Percentiles rank a stretch among this genome's conserved stretches.
Evolutionary conservation across 2,329 filamentous ascomycete genomes (phyloP).

Genomic region (Lachnum nothofagi): DNA sequence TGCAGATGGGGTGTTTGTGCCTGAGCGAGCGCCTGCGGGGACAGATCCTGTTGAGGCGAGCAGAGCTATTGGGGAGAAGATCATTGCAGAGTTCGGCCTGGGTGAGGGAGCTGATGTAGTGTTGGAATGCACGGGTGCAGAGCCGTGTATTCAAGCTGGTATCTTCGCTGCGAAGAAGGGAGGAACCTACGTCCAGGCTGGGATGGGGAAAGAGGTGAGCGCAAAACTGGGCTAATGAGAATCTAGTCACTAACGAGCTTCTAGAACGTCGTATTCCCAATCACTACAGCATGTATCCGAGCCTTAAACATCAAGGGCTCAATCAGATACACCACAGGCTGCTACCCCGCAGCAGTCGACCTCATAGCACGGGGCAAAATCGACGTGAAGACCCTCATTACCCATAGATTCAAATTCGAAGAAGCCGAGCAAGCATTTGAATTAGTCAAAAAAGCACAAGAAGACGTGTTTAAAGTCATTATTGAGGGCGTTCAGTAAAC

Average conservation of each 20-base stretch:
- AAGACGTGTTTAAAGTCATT: constrained; percentile 40
- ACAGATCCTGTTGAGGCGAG: constrained; percentile 37
- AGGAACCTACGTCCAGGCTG: constrained; percentile 47
- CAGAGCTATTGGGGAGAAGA: constrained; percentile 36
- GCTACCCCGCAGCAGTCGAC: constrained; percentile 45
- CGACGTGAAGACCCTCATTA: constrained; percentile 33
- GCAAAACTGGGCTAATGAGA: too few relatives aligned
- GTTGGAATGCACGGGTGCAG: constrained; percentile 43
- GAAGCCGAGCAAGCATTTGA: constrained; percentile 46
- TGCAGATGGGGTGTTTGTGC: constrained; percentile 41
- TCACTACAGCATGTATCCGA: constrained; percentile 45
- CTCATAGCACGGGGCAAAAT: constrained; percentile 34
- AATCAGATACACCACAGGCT: constrained; percentile 46
- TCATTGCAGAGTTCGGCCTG: constrained; percentile 37
- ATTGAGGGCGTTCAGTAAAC: constrained; percentile 36
- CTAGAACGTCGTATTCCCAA: constrained; percentile 42
- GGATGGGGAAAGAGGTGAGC: constrained; percentile 22
- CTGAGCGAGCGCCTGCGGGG: constrained; percentile 29
- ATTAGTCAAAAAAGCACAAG: constrained; percentile 37
- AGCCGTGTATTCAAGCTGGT: constrained; percentile 44
- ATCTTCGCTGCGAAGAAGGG: constrained; percentile 42
- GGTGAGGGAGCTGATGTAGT: constrained; percentile 47
- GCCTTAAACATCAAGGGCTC: constrained; percentile 46
- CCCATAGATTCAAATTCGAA: constrained; percentile 40
- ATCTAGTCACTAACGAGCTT: not conserved